A percentile compares a stretch with the other conserved stretches of the same genome.
phyloP scores from a whole-genome alignment of 192 early-diverging fungal species.

The Entrophospora sp. region DNA sequence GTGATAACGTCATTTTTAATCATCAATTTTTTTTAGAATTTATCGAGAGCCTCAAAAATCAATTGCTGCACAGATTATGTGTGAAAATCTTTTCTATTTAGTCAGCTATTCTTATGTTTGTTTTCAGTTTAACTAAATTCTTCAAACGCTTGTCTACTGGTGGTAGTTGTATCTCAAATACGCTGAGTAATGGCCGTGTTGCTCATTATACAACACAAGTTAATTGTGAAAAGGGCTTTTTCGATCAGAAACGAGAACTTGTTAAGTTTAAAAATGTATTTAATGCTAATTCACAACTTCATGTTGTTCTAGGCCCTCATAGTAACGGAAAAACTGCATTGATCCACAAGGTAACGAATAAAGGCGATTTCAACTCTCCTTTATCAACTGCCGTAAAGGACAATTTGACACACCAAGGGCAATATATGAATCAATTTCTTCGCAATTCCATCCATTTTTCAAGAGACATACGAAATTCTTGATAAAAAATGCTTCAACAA shows the following conservation, averaged over 20 bases:
- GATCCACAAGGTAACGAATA: neutral
- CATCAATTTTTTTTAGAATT: too few relatives aligned
- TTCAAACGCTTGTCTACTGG: neutral
- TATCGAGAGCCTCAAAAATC: too few relatives aligned
- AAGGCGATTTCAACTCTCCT: too few relatives aligned
- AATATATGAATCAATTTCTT: neutral
- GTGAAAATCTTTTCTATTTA: too few relatives aligned
- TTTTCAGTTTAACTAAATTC: neutral
- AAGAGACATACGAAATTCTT: neutral
- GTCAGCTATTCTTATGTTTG: too few relatives aligned
- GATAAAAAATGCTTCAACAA: too few relatives aligned
- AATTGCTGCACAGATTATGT: too few relatives aligned
- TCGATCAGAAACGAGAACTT: neutral
- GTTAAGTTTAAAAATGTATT: neutral
- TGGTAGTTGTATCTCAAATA: neutral
- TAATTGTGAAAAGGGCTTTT: too few relatives aligned
- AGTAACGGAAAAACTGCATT: neutral
- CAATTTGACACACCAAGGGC: neutral
- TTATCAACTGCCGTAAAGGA: neutral
- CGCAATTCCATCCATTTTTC: neutral
- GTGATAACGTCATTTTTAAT: too few relatives aligned
- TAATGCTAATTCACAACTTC: neutral
- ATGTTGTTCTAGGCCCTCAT: neutral
- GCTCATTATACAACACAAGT: neutral
- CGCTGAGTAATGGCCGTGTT: neutral